Conservation (phyloP, 306 rosid species). For the Rosa multiflora region DNA sequence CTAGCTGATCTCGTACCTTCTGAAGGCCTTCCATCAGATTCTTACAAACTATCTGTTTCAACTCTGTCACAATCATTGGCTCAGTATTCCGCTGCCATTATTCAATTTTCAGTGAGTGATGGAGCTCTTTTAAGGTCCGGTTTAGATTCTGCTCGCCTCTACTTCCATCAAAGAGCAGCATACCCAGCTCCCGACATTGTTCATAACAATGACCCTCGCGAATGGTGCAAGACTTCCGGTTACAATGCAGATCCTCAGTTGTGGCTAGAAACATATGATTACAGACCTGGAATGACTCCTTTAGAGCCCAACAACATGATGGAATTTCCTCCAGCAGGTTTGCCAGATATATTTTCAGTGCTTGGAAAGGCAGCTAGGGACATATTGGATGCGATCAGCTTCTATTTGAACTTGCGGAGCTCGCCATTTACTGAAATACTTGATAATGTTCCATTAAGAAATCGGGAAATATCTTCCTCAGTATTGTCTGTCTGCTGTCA, state of each 20-base stretch:
- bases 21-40: conserved; percentile 85
- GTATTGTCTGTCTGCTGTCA: conserved; percentile 95
- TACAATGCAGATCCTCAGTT: conserved; percentile 74
- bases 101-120: conserved; percentile 80
- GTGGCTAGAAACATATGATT: conserved; percentile 88
- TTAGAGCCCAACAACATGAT: conserved; percentile 53
- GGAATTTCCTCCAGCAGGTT: conserved; percentile 88
- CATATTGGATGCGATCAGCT: conserved; percentile 87
- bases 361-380: conserved; percentile 85
- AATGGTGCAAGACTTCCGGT: conserved; percentile 97
- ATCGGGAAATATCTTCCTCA: conserved; percentile 83
- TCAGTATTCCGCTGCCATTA: conserved; percentile 95
- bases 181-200: conserved; percentile 69
- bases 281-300: conserved; percentile 81
- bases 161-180: conserved; percentile 77
- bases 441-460: conserved; percentile 82
- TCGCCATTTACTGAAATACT: conserved; percentile 81
- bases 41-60: conserved; percentile 74
- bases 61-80: conserved; percentile 83
- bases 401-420: conserved; percentile 81
- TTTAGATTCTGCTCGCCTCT: conserved; percentile 84
- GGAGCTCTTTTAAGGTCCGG: conserved; percentile 87
- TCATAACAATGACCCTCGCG: conserved; percentile 59
- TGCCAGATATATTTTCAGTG: conserved; percentile 70
- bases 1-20: conserved; percentile 75